Evolutionary conservation across 495 filamentous ascomycete genomes (phyloP), one percentile per base, ranked within the genome.

Genomic region (Recurvomyces mirabilis): DNA sequence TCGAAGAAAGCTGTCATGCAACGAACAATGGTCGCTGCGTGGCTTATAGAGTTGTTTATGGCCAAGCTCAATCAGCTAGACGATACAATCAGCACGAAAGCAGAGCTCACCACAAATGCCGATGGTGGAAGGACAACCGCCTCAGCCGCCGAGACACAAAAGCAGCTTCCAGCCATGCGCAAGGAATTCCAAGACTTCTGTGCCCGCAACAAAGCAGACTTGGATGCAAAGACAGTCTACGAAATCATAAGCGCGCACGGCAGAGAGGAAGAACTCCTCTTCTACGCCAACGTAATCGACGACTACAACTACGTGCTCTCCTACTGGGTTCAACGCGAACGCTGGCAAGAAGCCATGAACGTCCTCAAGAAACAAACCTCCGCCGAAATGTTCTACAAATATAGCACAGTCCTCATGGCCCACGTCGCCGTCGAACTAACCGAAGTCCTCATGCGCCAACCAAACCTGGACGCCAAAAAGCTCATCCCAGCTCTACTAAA

Each of bases 11-110:
- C 75, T 6, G 65, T 80, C 17, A 98, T 95, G 93, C 91, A 98
- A 64, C 67, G 91, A 40, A 78, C 82, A 25, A 93, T 98, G 88
- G 79, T 95, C 43, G 82, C 91, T 19, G 87, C 80, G 54, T 98
- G 91, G 91, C 75, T 98, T 38, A 70, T 94, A 14, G 91, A 98
- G 53, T 70, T 94, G 5, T 96, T 91, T 62, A 98, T 98, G 91
- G 82, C 86, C 2, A 95, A 94, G 63, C 70, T 96, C 23, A 95
- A 96, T 55, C 80, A 81, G 3, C 76, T 98, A 0, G 93, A 96
- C 57, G 91, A 98, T 60, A 86, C 84, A 12, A 85, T 96, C 39
- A 80, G 86, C 26, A 93, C 93, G 0, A 82, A 88, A 51, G 86
- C 86, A 0, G 86, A 94, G 52, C 65, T 94, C 28, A 75, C 78